phyloP scores from a whole-genome alignment of 495 filamentous ascomycete species.

The Penicillium canariense region DNA sequence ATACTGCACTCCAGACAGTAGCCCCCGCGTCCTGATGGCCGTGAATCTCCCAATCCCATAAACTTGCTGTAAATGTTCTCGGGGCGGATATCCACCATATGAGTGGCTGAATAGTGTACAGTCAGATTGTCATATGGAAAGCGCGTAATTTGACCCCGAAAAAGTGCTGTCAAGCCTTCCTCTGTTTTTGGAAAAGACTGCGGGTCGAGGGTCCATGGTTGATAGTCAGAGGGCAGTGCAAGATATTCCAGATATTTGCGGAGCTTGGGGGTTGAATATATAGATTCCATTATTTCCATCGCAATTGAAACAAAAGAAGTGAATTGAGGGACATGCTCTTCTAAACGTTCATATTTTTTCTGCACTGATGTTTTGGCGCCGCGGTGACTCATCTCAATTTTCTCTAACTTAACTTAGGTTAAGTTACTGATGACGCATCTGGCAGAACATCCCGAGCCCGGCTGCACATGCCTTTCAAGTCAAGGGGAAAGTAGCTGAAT shows the following conservation, averaged over 20 bases:
- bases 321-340: not conserved
- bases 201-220: conserved; percentile 15
- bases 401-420: too few species aligned
- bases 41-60: conserved; percentile 33
- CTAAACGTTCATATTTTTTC: too few species aligned
- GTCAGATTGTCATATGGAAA: conserved; percentile 71
- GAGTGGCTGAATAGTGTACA: conserved; percentile 53
- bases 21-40: conserved; percentile 57
- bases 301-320: not conserved
- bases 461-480: too few species aligned
- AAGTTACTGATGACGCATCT: too few species aligned
- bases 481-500: too few species aligned
- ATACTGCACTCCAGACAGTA: conserved; percentile 77
- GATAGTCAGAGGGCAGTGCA: conserved; percentile 22
- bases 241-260: conserved; percentile 24
- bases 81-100: conserved; percentile 54
- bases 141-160: conserved; percentile 49
- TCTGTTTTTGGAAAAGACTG: conserved; percentile 25
- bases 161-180: conserved; percentile 23
- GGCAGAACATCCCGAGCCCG: too few species aligned
- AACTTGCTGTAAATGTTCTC: conserved; percentile 63
- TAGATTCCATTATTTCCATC: conserved; percentile 7
- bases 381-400: too few species aligned
- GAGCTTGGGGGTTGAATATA: conserved; percentile 22
- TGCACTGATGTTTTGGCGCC: too few species aligned